Conservation (phyloP, 2,329 filamentous ascomycete genomes). For the Alternaria panax region DNA sequence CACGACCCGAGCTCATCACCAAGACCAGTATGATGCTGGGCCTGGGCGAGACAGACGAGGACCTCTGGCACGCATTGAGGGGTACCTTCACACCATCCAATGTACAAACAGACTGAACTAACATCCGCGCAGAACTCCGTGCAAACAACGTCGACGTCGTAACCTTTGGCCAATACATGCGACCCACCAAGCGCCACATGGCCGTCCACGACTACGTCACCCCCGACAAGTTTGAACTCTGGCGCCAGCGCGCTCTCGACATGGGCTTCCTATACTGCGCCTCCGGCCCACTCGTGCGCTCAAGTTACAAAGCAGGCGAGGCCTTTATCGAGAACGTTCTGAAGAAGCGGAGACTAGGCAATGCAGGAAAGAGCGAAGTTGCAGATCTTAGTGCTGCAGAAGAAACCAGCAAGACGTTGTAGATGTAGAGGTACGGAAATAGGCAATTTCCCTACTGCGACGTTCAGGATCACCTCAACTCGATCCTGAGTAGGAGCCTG, state of each 20-base stretch:
- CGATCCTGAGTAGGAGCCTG: background rate
- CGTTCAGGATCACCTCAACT: background rate
- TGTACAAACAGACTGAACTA: background rate
- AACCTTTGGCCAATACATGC: constrained; percentile 99
- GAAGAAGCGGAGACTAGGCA: constrained; percentile 65
- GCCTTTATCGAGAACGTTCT: constrained; percentile 99
- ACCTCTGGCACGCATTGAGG: constrained; percentile 79
- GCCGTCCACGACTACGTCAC: constrained; percentile 95
- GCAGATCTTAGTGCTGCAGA: constrained; percentile 16
- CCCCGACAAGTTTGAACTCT: constrained; percentile 88
- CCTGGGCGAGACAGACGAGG: constrained; percentile 87
- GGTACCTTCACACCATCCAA: constrained; percentile 54
- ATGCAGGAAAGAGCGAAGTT: constrained; percentile 16
- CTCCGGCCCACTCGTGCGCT: constrained; percentile 88
- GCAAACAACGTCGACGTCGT: constrained; percentile 88
- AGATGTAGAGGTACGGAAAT: background rate
- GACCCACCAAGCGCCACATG: constrained; percentile 96
- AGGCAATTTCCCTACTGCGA: background rate
- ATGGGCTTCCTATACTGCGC: constrained; percentile 98
- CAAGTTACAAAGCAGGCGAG: constrained; percentile 97
- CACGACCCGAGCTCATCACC: constrained; percentile 82
- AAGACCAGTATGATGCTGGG: constrained; percentile 99
- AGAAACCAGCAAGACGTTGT: constrained; percentile 6
- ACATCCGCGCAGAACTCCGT: constrained; percentile 68
- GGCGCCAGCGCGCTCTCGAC: constrained; percentile 87